Base-by-base conservation (phyloP, 208 protist genomes). In the Trypanosoma boissoni region DNA sequence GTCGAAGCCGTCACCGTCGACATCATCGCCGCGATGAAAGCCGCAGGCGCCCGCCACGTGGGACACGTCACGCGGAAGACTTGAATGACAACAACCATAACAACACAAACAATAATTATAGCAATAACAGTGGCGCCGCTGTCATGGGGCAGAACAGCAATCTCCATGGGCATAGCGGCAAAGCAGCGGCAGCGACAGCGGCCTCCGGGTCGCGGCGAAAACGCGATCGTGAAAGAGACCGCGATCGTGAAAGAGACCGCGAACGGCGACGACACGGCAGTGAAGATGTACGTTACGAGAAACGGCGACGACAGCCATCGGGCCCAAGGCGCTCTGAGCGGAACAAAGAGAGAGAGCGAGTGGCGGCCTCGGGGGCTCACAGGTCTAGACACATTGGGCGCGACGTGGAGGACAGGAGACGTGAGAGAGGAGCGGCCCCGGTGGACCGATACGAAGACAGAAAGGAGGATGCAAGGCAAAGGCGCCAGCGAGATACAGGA, bases 381-480 rank as follows among this genome's bases (percentile, higher is more conserved):
- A 69, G 41, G 46, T 44, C 54, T 0, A 42, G 54, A 0, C 49
- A 62, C 21, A 29, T 29, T 27, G 29, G 46, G 0, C 37, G 56
- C 6, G 64, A 70, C 14, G 64, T 50, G 2, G 31, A 31, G 6
- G 64, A 70, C 16, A 62, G 32, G 37, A 32, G 54, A 20, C 64
- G 64, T 51, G 49, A 27, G 0, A 56, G 28, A 16, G 48, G 64
- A 18, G 24, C 44, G 29, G 39, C 20, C 23, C 18, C 10, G 2
- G 51, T 12, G 20, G 62, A 63, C 50, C 42, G 52, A 12, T 83
- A 83, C 53, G 72, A 82, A 42, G 80, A 86, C 42, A 64, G 80
- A 41, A 74, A 68, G 23, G 76, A 82, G 31, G 80, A 86, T 29
- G 80, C 76, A 23, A 55, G 78, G 29, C 74, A 73, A 21, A 75